These are phyloP conservation scores for Stagonosporopsis vannaccii DNA, from an alignment of 2,329 filamentous ascomycete species.

Conservation along the genomic window DNA sequence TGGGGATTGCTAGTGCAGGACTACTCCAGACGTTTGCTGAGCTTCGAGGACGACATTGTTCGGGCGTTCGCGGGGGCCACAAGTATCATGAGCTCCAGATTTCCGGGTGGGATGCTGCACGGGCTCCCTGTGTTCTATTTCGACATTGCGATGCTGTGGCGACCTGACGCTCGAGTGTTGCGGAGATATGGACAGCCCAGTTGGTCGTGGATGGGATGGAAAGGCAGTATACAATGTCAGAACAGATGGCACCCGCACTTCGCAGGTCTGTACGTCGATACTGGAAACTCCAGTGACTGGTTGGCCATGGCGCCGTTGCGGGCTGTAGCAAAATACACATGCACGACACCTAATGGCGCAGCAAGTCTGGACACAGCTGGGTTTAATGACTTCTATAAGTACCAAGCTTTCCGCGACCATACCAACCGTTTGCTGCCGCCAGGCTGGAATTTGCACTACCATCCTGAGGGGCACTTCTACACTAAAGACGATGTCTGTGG, in stretches of 20 bases:
- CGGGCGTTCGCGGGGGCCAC: background rate
- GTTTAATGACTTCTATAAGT: background rate
- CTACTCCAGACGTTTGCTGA: conserved; percentile 1
- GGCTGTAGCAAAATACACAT: background rate
- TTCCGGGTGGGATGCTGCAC: background rate
- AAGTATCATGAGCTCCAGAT: background rate
- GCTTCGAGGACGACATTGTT: background rate
- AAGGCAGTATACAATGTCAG: background rate
- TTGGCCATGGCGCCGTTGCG: background rate
- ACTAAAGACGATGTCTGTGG: background rate
- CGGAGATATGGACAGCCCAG: background rate
- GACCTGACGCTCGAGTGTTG: background rate
- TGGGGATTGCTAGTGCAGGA: conserved; percentile 1
- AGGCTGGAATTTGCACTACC: background rate
- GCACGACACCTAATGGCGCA: background rate
- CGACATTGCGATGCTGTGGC: conserved; percentile 1
- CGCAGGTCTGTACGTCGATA: background rate
- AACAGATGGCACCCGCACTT: background rate
- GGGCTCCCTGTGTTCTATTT: conserved; percentile 1
- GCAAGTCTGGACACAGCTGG: no score
- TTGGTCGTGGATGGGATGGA: conserved; percentile 2
- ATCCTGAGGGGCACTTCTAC: background rate
- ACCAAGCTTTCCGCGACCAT: background rate
- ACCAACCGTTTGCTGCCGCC: background rate
- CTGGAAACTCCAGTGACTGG: background rate